phyloP scores from a whole-genome alignment of 2,329 filamentous ascomycete species.

The Penicillium vulpinum region DNA sequence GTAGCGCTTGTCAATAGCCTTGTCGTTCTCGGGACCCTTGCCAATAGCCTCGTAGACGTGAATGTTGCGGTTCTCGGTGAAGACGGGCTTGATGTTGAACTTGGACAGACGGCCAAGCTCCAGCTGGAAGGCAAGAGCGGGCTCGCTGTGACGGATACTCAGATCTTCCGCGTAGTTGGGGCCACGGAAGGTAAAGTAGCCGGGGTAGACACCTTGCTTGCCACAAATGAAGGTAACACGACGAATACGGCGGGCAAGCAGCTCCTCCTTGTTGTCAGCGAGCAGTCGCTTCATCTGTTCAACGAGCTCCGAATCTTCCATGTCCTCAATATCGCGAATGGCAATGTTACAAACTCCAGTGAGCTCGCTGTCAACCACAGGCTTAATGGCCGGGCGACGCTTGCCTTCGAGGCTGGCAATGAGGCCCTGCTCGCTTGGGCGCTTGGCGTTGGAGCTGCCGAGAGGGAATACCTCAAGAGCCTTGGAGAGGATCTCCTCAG shows the following conservation, averaged over 20 bases:
- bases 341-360: slow-evolving; percentile 92
- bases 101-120: slow-evolving; percentile 91
- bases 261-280: slow-evolving; percentile 77
- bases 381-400: slow-evolving; percentile 59
- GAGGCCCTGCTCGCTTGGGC: slow-evolving; percentile 57
- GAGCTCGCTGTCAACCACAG: slow-evolving; percentile 70
- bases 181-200: slow-evolving; percentile 97
- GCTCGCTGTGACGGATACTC: slow-evolving; percentile 95
- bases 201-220: slow-evolving; percentile 90
- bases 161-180: slow-evolving; percentile 86
- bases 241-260: slow-evolving; percentile 77
- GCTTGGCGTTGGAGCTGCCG: slow-evolving; percentile 57
- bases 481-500: slow-evolving; percentile 79
- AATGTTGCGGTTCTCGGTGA: slow-evolving; percentile 98
- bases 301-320: slow-evolving; percentile 78
- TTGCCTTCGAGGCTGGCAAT: slow-evolving; percentile 73
- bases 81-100: slow-evolving; percentile 97
- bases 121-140: slow-evolving; percentile 96
- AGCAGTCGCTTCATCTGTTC: slow-evolving; percentile 73
- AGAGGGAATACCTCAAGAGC: slow-evolving; percentile 80
- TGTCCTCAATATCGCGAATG: slow-evolving; percentile 80
- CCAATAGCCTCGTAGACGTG: slow-evolving; percentile 97
- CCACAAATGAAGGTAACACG: slow-evolving; percentile 96
- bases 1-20: slow-evolving; percentile 74
- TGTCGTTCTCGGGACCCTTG: slow-evolving; percentile 88